A percentile compares a stretch with the other conserved stretches of the same genome.
Evolutionary conservation across 148 eudicot species (phyloP).

Genomic region (Drosera capensis): DNA sequence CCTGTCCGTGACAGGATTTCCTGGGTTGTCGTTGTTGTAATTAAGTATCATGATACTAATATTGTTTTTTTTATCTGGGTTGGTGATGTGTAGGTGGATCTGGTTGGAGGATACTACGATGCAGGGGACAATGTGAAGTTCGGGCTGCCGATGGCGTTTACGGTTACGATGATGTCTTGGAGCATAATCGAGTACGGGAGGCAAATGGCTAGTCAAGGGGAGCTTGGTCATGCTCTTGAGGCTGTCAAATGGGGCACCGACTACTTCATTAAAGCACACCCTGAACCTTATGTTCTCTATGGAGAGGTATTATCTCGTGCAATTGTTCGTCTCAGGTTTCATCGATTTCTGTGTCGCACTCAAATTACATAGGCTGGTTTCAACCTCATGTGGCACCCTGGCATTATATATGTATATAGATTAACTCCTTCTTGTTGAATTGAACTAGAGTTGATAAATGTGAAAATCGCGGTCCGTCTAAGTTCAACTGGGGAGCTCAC

Average conservation of each 20-base stretch:
- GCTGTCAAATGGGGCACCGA: slow-evolving; percentile 98
- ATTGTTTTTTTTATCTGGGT: not conserved
- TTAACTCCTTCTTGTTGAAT: too few species aligned
- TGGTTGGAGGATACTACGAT: slow-evolving; percentile 98
- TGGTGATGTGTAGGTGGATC: slow-evolving; percentile 46
- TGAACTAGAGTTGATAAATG: too few species aligned
- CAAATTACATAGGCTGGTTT: not conserved
- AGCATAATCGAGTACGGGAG: slow-evolving; percentile 75
- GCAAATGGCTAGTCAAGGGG: slow-evolving; percentile 70
- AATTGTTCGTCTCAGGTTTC: too few species aligned
- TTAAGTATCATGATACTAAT: not conserved
- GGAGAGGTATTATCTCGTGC: slow-evolving; percentile 99
- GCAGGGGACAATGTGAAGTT: slow-evolving; percentile 99
- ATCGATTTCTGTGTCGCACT: too few species aligned
- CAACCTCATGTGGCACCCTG: too few species aligned
- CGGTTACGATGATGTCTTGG: slow-evolving; percentile 94
- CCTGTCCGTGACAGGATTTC: not conserved
- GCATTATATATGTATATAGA: too few species aligned
- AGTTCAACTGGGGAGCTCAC: too few species aligned
- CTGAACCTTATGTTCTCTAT: slow-evolving; percentile 73
- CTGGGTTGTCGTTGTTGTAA: too few species aligned
- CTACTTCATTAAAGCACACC: slow-evolving; percentile 88
- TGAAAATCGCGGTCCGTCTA: too few species aligned
- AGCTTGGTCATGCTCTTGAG: slow-evolving; percentile 71
- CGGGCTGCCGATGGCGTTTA: slow-evolving; percentile 95